Base-by-base conservation (phyloP, 106 monocot species). In the Allium fistulosum region DNA sequence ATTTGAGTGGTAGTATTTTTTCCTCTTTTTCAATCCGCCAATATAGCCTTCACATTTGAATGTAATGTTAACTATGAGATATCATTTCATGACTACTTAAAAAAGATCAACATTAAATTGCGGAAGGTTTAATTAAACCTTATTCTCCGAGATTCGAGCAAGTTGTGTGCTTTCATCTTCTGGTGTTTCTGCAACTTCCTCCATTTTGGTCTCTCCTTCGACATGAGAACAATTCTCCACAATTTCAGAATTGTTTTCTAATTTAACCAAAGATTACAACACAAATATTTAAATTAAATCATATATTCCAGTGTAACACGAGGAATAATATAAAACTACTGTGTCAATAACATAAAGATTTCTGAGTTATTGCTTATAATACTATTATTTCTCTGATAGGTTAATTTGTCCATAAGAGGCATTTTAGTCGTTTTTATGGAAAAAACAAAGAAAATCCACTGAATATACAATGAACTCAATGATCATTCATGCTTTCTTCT, bases 1-100 rank as follows among this genome's bases (percentile, higher is more conserved):
- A 22, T 22, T 22, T 22, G 22, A 22, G 22, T 22, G 22, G 22
- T 22, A 22, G 22, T 22, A 22, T 22, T 22, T 22, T 22, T 22
- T 22, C 22, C 22, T 22, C 22, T 22, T 22, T 22, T 22, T 22
- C 22, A 22, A 22, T 22, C n/a, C n/a, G 77, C 80, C 87, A 80
- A 68, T 70, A 77, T 53, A 12, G 87, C 75, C 83, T 87, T 64
- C 27, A 51, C 37, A 46, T 69, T 18, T 48, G 37, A 37, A 37
- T 37, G 37, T 5, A 37, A n/a, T n/a, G 37, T 37, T 22, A 37
- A 37, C 37, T 4, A 37, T 1, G 37, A 37, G 37, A 37, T 65
- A 37, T 7, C 15, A 12, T 26, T 9, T 48, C 16, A 65, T 17
- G 64, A 64, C 46, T 7, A 48, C 0, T 0, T 16, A 61, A 63